Conservation (phyloP, 106 monocot species). For the Chionographis japonica region DNA sequence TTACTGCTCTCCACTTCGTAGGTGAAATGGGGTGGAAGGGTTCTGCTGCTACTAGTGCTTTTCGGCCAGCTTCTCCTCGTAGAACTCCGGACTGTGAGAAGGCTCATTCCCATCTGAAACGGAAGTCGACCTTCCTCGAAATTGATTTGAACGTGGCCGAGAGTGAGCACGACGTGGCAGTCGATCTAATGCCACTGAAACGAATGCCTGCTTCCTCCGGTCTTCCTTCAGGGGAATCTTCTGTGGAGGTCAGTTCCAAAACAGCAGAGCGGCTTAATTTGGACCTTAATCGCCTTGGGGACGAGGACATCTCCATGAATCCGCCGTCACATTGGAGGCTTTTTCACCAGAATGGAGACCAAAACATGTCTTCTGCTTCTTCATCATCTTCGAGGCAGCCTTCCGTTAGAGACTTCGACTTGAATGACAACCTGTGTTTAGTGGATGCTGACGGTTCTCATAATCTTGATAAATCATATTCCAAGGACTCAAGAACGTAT, state of each 20-base stretch:
- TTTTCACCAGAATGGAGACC: constrained; percentile 23
- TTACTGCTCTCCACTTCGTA: constrained; percentile 40
- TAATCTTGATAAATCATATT: constrained; percentile 6
- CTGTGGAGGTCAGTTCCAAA: constrained; percentile 44
- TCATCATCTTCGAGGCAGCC: constrained; percentile 63
- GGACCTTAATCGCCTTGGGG: constrained; percentile 54
- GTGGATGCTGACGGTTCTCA: constrained; percentile 19
- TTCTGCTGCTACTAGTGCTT: constrained; percentile 76
- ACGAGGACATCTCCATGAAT: constrained; percentile 30
- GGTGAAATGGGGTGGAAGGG: constrained; percentile 63
- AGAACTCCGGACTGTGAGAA: constrained; percentile 45
- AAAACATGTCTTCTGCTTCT: constrained; percentile 41
- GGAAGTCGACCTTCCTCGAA: constrained; percentile 23
- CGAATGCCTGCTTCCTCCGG: constrained; percentile 27
- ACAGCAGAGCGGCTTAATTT: constrained; percentile 39
- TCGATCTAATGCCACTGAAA: constrained; percentile 16
- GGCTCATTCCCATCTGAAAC: constrained; percentile 17
- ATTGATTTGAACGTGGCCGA: constrained; percentile 66
- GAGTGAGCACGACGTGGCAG: constrained; percentile 25
- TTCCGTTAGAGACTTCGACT: constrained; percentile 53
- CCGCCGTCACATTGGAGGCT: constrained; percentile 22
- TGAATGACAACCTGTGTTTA: constrained; percentile 56
- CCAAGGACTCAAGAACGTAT: background rate
- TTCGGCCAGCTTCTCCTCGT: constrained; percentile 56
- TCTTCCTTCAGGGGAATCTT: constrained; percentile 44